phyloP scores from a whole-genome alignment of 495 filamentous ascomycete species.

The Polyplosphaeria fusca region DNA sequence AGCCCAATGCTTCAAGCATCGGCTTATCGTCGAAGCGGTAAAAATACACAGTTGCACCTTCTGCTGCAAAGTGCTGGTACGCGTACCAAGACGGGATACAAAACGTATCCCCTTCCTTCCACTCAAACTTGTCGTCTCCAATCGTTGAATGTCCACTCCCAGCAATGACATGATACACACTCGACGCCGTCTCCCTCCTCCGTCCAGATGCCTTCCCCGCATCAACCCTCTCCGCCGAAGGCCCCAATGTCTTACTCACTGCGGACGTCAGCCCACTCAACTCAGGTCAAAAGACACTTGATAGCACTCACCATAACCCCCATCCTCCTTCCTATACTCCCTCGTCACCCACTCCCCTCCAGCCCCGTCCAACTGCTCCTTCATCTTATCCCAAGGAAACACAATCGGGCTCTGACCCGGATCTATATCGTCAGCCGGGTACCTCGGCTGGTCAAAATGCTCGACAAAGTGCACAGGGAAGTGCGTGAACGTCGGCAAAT shows the following conservation, averaged over 20 bases:
- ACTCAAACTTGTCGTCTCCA: slow-evolving; percentile 37
- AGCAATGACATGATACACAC: slow-evolving; percentile 45
- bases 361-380: slow-evolving; percentile 37
- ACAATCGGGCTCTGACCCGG: slow-evolving; percentile 41
- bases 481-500: slow-evolving; percentile 46
- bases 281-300: too few relatives aligned
- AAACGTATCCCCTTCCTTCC: slow-evolving; percentile 47
- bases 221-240: slow-evolving; percentile 42
- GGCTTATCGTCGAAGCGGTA: slow-evolving; percentile 50
- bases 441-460: slow-evolving; percentile 44
- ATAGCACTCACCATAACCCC: slow-evolving; percentile 35
- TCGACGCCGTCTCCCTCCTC: slow-evolving; percentile 43
- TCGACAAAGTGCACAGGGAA: slow-evolving; percentile 52
- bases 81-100: slow-evolving; percentile 47
- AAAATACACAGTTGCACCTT: slow-evolving; percentile 43
- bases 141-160: slow-evolving; percentile 42
- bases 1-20: slow-evolving; percentile 47
- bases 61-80: slow-evolving; percentile 45
- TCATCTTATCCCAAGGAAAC: slow-evolving; percentile 46
- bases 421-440: slow-evolving; percentile 45
- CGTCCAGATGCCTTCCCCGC: slow-evolving; percentile 32
- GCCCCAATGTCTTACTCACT: slow-evolving; percentile 42
- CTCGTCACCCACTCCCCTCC: slow-evolving; percentile 29
- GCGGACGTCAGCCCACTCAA: neutral
- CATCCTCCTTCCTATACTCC: slow-evolving; percentile 40